A percentile compares a stretch with the other conserved stretches of the same genome.
Evolutionary conservation across 768 basidiomycete genomes (phyloP).

Genomic region (Dictyophora rubrovolvata): DNA sequence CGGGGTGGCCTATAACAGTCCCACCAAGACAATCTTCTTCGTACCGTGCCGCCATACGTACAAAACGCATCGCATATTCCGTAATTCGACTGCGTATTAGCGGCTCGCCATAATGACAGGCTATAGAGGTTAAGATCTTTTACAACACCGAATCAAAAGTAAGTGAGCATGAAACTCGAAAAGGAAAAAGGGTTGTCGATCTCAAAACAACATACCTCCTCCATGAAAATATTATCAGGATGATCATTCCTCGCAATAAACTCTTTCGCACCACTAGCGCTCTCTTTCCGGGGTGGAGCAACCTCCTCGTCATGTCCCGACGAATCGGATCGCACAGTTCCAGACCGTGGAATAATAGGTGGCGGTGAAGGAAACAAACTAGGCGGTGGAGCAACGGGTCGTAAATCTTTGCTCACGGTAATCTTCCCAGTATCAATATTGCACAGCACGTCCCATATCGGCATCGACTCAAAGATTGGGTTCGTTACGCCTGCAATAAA

Average conservation of each 20-base stretch:
- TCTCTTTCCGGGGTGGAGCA: conserved; percentile 47
- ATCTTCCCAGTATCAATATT: conserved; percentile 84
- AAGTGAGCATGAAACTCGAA: not conserved
- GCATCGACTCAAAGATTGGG: conserved; percentile 84
- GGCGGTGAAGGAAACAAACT: conserved; percentile 31
- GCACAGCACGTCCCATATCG: conserved; percentile 88
- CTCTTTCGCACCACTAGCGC: conserved; percentile 31
- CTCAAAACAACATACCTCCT: conserved; percentile 56
- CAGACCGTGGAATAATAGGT: conserved; percentile 44
- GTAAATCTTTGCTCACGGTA: conserved; percentile 80
- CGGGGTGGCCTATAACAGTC: conserved; percentile 70
- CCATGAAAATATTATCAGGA: conserved; percentile 81
- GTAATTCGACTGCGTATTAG: conserved; percentile 81
- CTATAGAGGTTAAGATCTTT: conserved; percentile 77
- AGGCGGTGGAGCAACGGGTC: conserved; percentile 24
- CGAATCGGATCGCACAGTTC: conserved; percentile 55
- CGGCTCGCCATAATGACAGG: conserved; percentile 86
- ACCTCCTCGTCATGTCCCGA: conserved; percentile 52
- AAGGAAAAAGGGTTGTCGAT: not conserved
- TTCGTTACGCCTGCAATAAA: conserved; percentile 98
- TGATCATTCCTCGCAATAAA: conserved; percentile 47
- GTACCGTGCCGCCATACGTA: conserved; percentile 81
- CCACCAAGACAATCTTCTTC: conserved; percentile 71
- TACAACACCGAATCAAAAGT: not conserved
- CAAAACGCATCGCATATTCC: conserved; percentile 82